Conservation (phyloP, 768 basidiomycete species). For the Russula olivacea region DNA sequence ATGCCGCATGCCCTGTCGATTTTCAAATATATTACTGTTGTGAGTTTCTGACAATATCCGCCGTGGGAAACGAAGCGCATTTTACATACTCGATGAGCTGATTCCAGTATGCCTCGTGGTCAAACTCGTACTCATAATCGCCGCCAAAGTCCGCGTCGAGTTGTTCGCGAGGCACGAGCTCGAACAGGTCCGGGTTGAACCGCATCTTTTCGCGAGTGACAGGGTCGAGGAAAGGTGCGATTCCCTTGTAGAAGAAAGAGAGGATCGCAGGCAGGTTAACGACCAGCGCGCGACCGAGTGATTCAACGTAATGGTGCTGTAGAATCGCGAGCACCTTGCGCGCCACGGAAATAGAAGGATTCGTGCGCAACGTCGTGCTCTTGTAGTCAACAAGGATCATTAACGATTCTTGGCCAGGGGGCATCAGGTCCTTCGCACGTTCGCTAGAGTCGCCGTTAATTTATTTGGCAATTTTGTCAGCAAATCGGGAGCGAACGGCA, state of each 20-base stretch:
- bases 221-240: slow-evolving; percentile 82
- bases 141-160: slow-evolving; percentile 84
- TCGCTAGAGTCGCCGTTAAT: slow-evolving; percentile 43
- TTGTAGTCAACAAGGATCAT: slow-evolving; percentile 85
- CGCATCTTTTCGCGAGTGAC: slow-evolving; percentile 90
- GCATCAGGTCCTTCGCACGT: slow-evolving; percentile 86
- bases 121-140: slow-evolving; percentile 65
- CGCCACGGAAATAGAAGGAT: slow-evolving; percentile 76
- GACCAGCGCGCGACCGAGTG: slow-evolving; percentile 77
- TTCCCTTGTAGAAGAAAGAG: slow-evolving; percentile 76
- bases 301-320: slow-evolving; percentile 86
- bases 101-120: slow-evolving; percentile 71
- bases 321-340: slow-evolving; percentile 73
- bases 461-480: neutral
- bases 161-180: slow-evolving; percentile 68
- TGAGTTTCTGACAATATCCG: neutral
- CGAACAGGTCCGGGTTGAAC: slow-evolving; percentile 77
- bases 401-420: slow-evolving; percentile 74
- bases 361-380: slow-evolving; percentile 72
- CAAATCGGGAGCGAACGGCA: neutral
- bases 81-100: slow-evolving; percentile 58
- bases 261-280: slow-evolving; percentile 73
- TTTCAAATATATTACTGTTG: neutral
- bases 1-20: slow-evolving; percentile 29
- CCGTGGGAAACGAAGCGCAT: neutral